These are phyloP conservation scores for Phytophthora macrochlamydospora DNA, from an alignment of 352 stramenopile genomes.

Conservation along the genomic window DNA sequence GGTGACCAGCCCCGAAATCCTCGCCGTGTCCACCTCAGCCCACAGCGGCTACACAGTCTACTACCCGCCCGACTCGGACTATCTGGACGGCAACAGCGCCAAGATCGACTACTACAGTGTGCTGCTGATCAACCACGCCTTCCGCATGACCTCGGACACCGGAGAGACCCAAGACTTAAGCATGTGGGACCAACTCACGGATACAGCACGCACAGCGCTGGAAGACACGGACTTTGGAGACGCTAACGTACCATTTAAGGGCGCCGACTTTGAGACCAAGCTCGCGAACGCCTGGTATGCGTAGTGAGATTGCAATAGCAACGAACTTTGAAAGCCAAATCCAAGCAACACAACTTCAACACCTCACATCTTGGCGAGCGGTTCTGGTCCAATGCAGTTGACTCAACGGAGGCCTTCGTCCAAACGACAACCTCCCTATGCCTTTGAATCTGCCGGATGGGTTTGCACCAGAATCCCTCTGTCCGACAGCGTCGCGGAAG, in stretches of 20 bases:
- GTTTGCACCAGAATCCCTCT: background rate
- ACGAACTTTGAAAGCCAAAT: background rate
- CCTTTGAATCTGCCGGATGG: background rate
- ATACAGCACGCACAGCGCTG: conserved; percentile 20
- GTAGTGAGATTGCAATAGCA: background rate
- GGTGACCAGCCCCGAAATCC: conserved; percentile 4
- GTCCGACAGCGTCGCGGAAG: background rate
- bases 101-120: conserved; percentile 5
- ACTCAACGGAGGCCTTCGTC: background rate
- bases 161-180: conserved; percentile 29
- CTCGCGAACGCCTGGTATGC: conserved; percentile 17
- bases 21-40: conserved; percentile 3
- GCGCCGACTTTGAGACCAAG: conserved; percentile 28
- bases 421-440: background rate
- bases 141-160: conserved; percentile 10
- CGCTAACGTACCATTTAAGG: conserved; percentile 28
- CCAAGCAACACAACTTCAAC: background rate
- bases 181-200: conserved; percentile 25
- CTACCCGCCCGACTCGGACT: background rate
- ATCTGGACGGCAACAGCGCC: background rate
- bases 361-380: background rate
- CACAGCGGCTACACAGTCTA: conserved; percentile 1
- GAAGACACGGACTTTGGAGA: conserved; percentile 31
- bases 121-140: conserved; percentile 20
- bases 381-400: too few species aligned